A percentile compares a stretch with the other conserved stretches of the same genome.
Conservation (phyloP, 257 asterid genomes). For the Ballota nigra region DNA sequence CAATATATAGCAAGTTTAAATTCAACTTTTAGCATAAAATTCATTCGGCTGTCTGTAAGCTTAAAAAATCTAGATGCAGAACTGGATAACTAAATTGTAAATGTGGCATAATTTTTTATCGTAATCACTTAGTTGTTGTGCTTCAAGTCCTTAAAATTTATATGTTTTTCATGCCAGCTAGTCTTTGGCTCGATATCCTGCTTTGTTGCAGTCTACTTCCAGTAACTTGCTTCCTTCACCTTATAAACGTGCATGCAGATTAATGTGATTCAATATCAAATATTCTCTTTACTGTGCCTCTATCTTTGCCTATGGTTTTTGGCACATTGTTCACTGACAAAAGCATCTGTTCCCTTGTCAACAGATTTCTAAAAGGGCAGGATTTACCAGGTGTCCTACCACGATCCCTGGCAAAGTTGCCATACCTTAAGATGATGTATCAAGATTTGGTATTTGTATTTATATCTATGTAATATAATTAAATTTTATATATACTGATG, state of each 20-base stretch:
- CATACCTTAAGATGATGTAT: conserved; percentile 44
- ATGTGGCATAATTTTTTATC: not conserved
- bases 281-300: not conserved
- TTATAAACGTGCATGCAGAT: not conserved
- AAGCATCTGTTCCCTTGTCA: not conserved
- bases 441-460: not conserved
- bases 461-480: not conserved
- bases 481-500: not conserved
- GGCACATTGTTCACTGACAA: not conserved
- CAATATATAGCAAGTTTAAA: no score
- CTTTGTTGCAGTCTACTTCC: not conserved
- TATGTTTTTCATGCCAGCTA: not conserved
- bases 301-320: not conserved
- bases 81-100: no score
- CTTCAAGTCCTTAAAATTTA: not conserved
- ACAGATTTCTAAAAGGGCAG: conserved; percentile 53
- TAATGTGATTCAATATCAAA: not conserved
- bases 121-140: not conserved
- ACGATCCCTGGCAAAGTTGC: conserved; percentile 51
- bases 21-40: no score
- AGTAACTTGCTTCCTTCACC: not conserved
- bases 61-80: no score
- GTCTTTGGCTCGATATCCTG: not conserved
- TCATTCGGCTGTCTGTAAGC: no score
- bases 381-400: conserved; percentile 66